Percentiles rank a stretch among this genome's conserved stretches.
Evolutionary conservation across 176 grass and related monocot species (phyloP).

Genomic region (Triticum monococcum): DNA sequence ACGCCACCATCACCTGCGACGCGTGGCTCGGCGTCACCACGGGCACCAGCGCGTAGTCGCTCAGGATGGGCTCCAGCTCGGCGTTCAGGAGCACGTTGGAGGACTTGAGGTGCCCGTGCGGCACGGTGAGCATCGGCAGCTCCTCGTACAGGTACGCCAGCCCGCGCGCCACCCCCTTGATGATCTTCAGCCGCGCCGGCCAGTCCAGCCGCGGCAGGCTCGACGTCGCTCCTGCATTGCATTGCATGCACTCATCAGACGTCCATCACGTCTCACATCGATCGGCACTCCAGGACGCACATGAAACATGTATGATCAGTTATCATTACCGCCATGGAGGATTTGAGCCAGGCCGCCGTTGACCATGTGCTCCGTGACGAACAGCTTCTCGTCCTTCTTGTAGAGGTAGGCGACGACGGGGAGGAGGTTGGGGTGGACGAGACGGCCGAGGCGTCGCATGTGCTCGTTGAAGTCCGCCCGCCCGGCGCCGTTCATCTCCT

Average conservation of each 20-base stretch:
- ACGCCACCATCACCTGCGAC: slow-evolving; percentile 76
- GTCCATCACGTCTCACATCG: background rate
- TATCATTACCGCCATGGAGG: slow-evolving; percentile 52
- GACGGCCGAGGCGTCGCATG: slow-evolving; percentile 69
- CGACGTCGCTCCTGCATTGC: slow-evolving; percentile 55
- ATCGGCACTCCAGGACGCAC: background rate
- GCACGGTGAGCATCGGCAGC: slow-evolving; percentile 67
- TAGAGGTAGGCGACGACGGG: slow-evolving; percentile 85
- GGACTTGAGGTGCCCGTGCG: slow-evolving; percentile 97
- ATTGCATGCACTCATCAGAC: background rate
- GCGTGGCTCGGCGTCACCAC: slow-evolving; percentile 56
- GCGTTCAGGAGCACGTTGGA: slow-evolving; percentile 78
- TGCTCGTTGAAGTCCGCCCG: slow-evolving; percentile 77
- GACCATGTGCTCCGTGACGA: slow-evolving; percentile 65
- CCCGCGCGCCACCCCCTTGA: slow-evolving; percentile 85
- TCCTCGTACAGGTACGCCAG: slow-evolving; percentile 87
- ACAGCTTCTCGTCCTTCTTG: slow-evolving; percentile 88
- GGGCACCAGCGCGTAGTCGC: slow-evolving; percentile 77
- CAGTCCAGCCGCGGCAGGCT: slow-evolving; percentile 60
- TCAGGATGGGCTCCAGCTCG: slow-evolving; percentile 56
- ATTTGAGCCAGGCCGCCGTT: slow-evolving; percentile 83
- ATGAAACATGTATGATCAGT: background rate
- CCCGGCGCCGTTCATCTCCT: slow-evolving; percentile 66
- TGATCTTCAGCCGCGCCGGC: slow-evolving; percentile 61
- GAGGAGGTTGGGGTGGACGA: slow-evolving; percentile 79